Percentiles rank a stretch among this genome's conserved stretches.
These are phyloP conservation scores for Inga leiocalycina DNA, from an alignment of 306 rosid genomes.

Conservation along the genomic window DNA sequence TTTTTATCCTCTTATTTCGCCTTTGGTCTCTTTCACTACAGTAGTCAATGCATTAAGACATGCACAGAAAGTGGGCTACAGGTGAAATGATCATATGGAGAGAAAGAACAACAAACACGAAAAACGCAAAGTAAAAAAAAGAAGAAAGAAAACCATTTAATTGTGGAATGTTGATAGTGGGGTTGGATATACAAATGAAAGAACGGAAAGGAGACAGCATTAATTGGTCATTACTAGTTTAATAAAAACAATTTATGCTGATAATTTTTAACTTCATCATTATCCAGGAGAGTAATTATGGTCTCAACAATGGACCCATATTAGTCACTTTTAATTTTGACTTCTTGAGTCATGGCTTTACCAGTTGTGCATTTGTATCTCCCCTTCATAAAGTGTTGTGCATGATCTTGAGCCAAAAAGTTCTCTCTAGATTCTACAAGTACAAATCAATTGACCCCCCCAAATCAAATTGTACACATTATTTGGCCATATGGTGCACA, in stretches of 20 bases:
- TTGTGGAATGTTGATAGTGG: conserved; percentile 48
- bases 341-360: background rate
- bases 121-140: too few relatives aligned
- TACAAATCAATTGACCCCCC: background rate
- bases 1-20: conserved; percentile 54
- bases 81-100: conserved; percentile 33
- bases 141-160: background rate
- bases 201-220: conserved; percentile 41
- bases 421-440: conserved; percentile 11
- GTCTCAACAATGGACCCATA: conserved; percentile 6
- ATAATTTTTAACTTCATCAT: conserved; percentile 37
- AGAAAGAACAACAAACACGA: background rate
- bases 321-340: background rate
- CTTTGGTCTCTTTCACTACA: conserved; percentile 47
- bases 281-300: conserved; percentile 40
- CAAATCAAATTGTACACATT: conserved; percentile 28
- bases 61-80: conserved; percentile 54
- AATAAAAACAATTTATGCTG: conserved; percentile 19
- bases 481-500: conserved; percentile 24
- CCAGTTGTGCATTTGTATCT: background rate
- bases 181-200: conserved; percentile 59
- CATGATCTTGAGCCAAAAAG: conserved; percentile 28
- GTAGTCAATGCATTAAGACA: conserved; percentile 69
- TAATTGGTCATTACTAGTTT: conserved; percentile 17
- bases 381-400: conserved; percentile 20